A percentile compares a stretch with the other conserved stretches of the same genome.
These are phyloP conservation scores for Pezicula rhizophila DNA, from an alignment of 2,329 filamentous ascomycete genomes.

Conservation along the genomic window DNA sequence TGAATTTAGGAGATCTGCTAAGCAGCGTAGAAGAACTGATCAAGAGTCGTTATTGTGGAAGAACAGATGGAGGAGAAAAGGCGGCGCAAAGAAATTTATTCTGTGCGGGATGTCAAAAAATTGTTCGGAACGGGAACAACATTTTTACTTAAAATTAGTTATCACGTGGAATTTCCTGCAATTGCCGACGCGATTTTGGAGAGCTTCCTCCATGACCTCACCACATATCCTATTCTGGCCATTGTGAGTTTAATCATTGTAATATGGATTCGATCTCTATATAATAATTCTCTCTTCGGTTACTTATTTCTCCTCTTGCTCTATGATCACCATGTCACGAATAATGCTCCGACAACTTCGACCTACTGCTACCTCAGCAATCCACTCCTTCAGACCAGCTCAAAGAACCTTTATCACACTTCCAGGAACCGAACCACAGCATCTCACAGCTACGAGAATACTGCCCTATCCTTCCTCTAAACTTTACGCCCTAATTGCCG, in stretches of 20 bases:
- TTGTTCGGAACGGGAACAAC: background rate
- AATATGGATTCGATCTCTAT: too few species aligned
- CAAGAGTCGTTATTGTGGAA: background rate
- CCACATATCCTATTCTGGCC: background rate
- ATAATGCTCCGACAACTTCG: conserved; percentile 16
- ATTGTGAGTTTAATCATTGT: background rate
- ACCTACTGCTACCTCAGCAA: conserved; percentile 5
- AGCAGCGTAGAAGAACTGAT: background rate
- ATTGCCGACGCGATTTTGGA: conserved; percentile 4
- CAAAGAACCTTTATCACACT: conserved; percentile 37
- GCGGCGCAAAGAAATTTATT: background rate
- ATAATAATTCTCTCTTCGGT: background rate
- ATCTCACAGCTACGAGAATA: conserved; percentile 65
- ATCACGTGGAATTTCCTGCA: too few species aligned
- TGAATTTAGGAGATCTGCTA: background rate
- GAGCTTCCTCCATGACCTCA: conserved; percentile 9
- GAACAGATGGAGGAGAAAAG: background rate
- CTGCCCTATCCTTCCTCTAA: conserved; percentile 66
- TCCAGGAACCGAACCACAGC: conserved; percentile 43
- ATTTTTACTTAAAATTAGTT: too few species aligned
- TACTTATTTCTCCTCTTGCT: background rate
- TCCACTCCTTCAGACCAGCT: conserved; percentile 10
- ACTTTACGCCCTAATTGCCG: conserved; percentile 82
- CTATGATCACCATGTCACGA: conserved; percentile 14
- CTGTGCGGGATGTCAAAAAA: background rate